Conservation (phyloP, 768 basidiomycete genomes). For the Steccherinum ochraceum region DNA sequence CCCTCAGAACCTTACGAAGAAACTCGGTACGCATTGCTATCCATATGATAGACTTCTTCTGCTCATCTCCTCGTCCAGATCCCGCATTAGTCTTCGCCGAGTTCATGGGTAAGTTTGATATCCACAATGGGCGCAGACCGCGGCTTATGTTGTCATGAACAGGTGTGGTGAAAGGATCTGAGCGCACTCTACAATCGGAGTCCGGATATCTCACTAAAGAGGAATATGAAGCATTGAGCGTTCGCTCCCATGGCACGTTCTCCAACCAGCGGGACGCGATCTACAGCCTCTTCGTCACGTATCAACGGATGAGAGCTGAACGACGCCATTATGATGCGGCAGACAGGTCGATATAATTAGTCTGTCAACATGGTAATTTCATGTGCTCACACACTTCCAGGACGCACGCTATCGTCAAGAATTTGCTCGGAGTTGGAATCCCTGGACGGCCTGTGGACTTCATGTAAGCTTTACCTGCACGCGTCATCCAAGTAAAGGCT, state of each 20-base stretch:
- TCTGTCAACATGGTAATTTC: background rate
- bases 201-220: conserved; percentile 33
- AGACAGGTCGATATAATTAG: conserved; percentile 37
- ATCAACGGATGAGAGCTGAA: conserved; percentile 40
- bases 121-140: background rate
- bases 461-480: conserved; percentile 33
- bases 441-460: conserved; percentile 44
- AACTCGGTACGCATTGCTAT: conserved; percentile 36
- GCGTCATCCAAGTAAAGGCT: background rate
- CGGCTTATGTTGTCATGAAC: background rate
- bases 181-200: conserved; percentile 33
- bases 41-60: no score
- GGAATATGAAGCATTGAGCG: conserved; percentile 42
- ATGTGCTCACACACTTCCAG: conserved; percentile 23
- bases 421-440: conserved; percentile 24
- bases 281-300: conserved; percentile 50
- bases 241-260: conserved; percentile 49
- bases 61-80: conserved; percentile 31
- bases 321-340: conserved; percentile 48
- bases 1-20: conserved; percentile 41
- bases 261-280: conserved; percentile 39
- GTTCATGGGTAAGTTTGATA: conserved; percentile 44
- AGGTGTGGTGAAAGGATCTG: conserved; percentile 69
- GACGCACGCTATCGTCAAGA: conserved; percentile 42
- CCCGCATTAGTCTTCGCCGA: conserved; percentile 60